These are phyloP conservation scores for Scytalidium lignicola DNA, from an alignment of 2,329 filamentous ascomycete genomes.

Conservation along the genomic window DNA sequence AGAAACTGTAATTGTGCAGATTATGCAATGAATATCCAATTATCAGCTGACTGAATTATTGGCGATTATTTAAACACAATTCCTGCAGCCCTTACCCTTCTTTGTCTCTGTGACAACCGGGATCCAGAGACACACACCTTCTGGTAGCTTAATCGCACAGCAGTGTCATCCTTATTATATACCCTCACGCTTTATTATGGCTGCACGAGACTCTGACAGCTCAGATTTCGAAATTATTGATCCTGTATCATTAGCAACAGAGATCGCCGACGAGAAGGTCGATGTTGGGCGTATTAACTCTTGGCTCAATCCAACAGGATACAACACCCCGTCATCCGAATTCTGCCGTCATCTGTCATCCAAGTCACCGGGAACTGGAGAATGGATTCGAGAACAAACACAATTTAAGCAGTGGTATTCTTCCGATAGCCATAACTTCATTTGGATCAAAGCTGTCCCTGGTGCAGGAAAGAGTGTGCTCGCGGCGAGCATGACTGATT, in stretches of 20 bases:
- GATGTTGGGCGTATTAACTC: slow-evolving; percentile 1
- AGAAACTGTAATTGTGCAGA: no score
- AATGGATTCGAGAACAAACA: slow-evolving; percentile 3
- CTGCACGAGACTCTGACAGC: background rate
- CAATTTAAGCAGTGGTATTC: slow-evolving; percentile 9
- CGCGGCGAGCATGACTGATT: slow-evolving; percentile 23
- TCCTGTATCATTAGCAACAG: background rate
- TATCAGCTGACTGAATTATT: no score
- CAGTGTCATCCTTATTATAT: no score
- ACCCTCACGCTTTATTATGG: background rate
- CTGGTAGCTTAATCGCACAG: no score
- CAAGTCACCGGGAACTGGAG: slow-evolving; percentile 1
- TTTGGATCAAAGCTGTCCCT: slow-evolving; percentile 43
- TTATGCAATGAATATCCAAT: no score
- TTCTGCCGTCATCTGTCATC: slow-evolving; percentile 1
- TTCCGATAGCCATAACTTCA: slow-evolving; percentile 28
- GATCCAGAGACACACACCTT: no score
- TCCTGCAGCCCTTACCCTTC: no score
- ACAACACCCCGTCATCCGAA: background rate
- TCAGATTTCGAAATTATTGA: background rate
- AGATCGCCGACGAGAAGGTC: background rate
- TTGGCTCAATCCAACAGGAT: slow-evolving; percentile 3
- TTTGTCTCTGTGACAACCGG: no score
- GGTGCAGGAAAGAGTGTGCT: slow-evolving; percentile 40
- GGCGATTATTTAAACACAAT: no score